A percentile compares a stretch with the other conserved stretches of the same genome.
Evolutionary conservation across 202 grass and related monocot species (phyloP).

Genomic region (Zoysia matrella): DNA sequence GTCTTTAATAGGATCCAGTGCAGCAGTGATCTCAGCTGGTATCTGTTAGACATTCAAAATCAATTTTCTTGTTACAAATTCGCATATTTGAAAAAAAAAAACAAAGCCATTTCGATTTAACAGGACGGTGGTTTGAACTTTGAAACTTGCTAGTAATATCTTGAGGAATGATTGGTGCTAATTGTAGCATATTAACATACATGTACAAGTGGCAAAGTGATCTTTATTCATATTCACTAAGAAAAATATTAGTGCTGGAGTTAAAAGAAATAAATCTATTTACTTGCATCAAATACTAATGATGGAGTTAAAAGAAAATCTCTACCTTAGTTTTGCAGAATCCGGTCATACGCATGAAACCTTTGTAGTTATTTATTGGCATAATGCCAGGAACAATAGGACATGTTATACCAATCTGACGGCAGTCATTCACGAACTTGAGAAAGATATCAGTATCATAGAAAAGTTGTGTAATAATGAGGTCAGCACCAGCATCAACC

Average conservation of each 20-base stretch:
- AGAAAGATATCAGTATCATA: constrained; percentile 90
- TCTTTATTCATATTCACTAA: constrained; percentile 25
- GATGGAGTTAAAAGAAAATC: constrained; percentile 18
- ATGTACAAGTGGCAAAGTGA: not conserved
- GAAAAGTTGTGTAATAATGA: constrained; percentile 86
- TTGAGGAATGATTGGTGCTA: not conserved
- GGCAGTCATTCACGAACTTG: constrained; percentile 90
- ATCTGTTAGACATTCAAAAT: constrained; percentile 52
- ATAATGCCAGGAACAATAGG: constrained; percentile 96
- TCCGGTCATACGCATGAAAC: constrained; percentile 81
- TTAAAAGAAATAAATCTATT: constrained; percentile 7
- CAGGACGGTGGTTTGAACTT: not conserved
- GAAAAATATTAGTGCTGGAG: not conserved
- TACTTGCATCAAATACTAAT: constrained; percentile 31
- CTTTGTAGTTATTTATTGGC: constrained; percentile 92
- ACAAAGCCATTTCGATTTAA: not conserved
- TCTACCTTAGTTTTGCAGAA: constrained; percentile 93
- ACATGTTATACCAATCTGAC: constrained; percentile 85
- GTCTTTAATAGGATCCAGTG: constrained; percentile 84
- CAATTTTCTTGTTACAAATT: not conserved
- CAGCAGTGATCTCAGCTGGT: constrained; percentile 73
- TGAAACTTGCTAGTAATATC: not conserved
- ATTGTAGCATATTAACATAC: not conserved
- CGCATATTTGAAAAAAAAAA: not conserved
- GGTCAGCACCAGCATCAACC: constrained; percentile 87